Base-by-base conservation (phyloP, 2,329 filamentous ascomycete genomes). In the Venturia oleaginea region DNA sequence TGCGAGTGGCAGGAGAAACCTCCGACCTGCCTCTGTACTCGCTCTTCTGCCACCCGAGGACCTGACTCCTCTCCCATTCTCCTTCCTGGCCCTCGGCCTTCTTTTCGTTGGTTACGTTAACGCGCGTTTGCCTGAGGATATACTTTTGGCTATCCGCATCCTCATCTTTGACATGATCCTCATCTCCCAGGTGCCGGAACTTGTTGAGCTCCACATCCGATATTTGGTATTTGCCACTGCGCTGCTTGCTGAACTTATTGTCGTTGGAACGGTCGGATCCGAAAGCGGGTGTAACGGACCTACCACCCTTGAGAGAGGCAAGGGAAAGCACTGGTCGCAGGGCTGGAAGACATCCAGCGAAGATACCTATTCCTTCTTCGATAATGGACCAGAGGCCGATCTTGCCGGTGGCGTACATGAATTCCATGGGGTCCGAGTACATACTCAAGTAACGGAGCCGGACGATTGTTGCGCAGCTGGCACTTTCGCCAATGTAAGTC, bases 331-430 rank as follows among this genome's bases (percentile, higher is more conserved):
- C 69, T 1, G 79, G 79, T 0, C 79, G 78, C 1, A 81, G 73
- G 4, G 78, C 76, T 8, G 78, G 77, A 43, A 79, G 71, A 8
- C 78, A 80, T 2, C 78, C 79, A 15, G 81, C 79, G 8, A 78
- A 74, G 66, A 83, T 80, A 22, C 80, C 80, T 22, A 78, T 79
- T 11, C 78, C 80, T 40, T 79, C 78, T 66, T 81, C 80, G 30
- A 80, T 74, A 38, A 80, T 75, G 3, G 78, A 79, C 78, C 78
- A 81, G 62, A 79, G 72, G 0, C 75, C 76, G 42, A 79, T 78
- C 57, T 76, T 74, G 42, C 76, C 76, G 10, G 76, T 74, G 63
- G 71, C 69, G 69, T 71, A 77, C 69, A 79, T 74, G 67, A 75
- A 79, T 62, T 79, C 75, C 13, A 68, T 65, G 4, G 74, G 72